Percentiles rank a stretch among this genome's conserved stretches.
phyloP scores from a whole-genome alignment of 2,329 filamentous ascomycete genomes.

The Fusarium sp. region DNA sequence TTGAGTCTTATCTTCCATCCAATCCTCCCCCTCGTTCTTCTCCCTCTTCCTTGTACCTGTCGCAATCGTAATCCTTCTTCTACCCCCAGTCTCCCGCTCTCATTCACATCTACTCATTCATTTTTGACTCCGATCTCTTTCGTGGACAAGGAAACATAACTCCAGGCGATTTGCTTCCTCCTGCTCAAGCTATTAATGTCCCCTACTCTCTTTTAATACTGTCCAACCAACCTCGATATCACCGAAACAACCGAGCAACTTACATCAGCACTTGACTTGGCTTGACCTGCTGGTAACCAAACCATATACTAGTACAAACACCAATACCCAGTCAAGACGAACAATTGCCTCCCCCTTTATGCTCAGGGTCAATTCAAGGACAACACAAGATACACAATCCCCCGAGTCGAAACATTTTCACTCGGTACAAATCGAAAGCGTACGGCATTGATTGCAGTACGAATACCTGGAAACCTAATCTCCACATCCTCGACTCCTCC shows the following conservation, averaged over 20 bases:
- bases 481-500: slow-evolving; percentile 27
- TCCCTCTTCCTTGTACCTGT: slow-evolving; percentile 12
- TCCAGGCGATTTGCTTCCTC: slow-evolving; percentile 41
- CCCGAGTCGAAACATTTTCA: slow-evolving; percentile 24
- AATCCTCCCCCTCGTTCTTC: slow-evolving; percentile 27
- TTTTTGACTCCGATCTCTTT: slow-evolving; percentile 37
- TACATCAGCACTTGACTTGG: neutral
- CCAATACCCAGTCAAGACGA: slow-evolving; percentile 8
- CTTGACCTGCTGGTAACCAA: neutral
- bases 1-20: slow-evolving; percentile 32
- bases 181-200: slow-evolving; percentile 24
- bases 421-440: slow-evolving; percentile 6
- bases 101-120: slow-evolving; percentile 35
- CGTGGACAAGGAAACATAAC: slow-evolving; percentile 41
- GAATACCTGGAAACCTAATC: slow-evolving; percentile 22
- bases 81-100: slow-evolving; percentile 39
- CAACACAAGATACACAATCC: slow-evolving; percentile 21
- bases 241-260: slow-evolving; percentile 1
- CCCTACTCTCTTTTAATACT: slow-evolving; percentile 39
- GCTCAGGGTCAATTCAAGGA: slow-evolving; percentile 12
- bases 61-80: slow-evolving; percentile 33
- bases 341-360: slow-evolving; percentile 28
- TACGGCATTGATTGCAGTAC: slow-evolving; percentile 39
- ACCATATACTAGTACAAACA: slow-evolving; percentile 2
- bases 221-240: neutral